phyloP scores from a whole-genome alignment of 2,329 filamentous ascomycete genomes.

The Samsoniella hepiali region DNA sequence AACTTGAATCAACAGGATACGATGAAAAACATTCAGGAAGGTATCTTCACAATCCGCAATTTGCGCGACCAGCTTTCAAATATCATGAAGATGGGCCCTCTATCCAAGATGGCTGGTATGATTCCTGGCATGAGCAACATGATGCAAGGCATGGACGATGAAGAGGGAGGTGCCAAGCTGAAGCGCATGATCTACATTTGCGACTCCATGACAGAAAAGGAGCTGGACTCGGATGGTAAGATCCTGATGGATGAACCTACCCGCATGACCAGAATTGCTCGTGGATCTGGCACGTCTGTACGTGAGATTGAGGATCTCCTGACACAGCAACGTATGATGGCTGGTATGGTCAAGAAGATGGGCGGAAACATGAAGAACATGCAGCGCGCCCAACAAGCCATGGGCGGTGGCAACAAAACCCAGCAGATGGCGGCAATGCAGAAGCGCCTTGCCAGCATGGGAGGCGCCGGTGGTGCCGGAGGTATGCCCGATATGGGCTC shows the following conservation, averaged over 20 bases:
- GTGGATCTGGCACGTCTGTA: constrained; percentile 86
- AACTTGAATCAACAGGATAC: constrained; percentile 98
- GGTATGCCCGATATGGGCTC: constrained; percentile 79
- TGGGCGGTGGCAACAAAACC: constrained; percentile 86
- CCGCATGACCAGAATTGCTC: constrained; percentile 86
- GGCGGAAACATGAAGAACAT: constrained; percentile 97
- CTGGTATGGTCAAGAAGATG: constrained; percentile 98
- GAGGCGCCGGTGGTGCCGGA: constrained; percentile 61
- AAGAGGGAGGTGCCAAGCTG: constrained; percentile 88
- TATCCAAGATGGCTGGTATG: constrained; percentile 98
- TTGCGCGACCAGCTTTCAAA: constrained; percentile 92
- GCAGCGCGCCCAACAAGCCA: constrained; percentile 85
- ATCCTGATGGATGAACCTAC: constrained; percentile 89
- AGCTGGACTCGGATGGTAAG: constrained; percentile 93
- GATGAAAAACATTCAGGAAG: constrained; percentile 97
- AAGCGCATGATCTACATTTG: constrained; percentile 99
- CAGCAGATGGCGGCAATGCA: constrained; percentile 97
- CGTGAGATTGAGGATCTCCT: constrained; percentile 92
- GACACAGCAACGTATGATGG: constrained; percentile 99
- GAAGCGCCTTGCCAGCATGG: constrained; percentile 90
- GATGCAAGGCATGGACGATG: constrained; percentile 95
- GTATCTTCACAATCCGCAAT: constrained; percentile 93
- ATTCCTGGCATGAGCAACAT: constrained; percentile 91
- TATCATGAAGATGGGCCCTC: constrained; percentile 99
- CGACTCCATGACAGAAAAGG: constrained; percentile 95